Evolutionary conservation across 768 basidiomycete species (phyloP), one percentile per base, ranked within the genome.

Genomic region (Floccularia luteovirens): DNA sequence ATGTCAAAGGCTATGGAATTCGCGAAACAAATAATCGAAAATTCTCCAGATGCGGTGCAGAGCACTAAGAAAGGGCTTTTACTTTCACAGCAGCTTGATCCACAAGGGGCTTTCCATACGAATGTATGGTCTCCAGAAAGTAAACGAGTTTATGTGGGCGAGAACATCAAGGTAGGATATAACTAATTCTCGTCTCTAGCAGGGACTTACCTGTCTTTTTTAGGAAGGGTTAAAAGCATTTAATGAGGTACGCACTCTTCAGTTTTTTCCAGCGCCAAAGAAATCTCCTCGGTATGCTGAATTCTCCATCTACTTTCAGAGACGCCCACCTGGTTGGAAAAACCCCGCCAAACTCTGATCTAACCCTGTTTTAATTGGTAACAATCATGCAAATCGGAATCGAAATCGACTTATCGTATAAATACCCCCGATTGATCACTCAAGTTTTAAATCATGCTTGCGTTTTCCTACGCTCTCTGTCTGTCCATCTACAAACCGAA

Each of bases 31-130:
- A 78, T 90, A 45, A 59, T 59, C 12, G 51, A 54, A 17, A 85
- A 84, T 49, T 88, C 85, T 1, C 90, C 89, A 0, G 90, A 90
- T 55, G 69, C 88, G 0, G 79, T 90, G 1, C 82, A 84, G 48
- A 69, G 74, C 33, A 82, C 86, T 2, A 92, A 90, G 55, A 64
- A 69, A n/a, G 82, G 71, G 1, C 61, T 92, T 6, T 39, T 84
- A 12, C 56, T 82, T 2, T 62, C 73, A 1, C 72, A 79, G 44
- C 61, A 66, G 30, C 65, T 67, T n/a, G 68, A 69, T 28, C 58
- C 76, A 31, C 69, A 76, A 17, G 69, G 77, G 11, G 66, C 74
- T 0, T 66, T 79, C 3, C 33, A 59, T 5, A 60, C 60, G 0
- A 77, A 78, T 39, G 52, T 64, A 5, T 56, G 64, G 49, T 70